Evolutionary conservation across 371 early-diverging fungal genomes (phyloP).

Genomic region (Mortierella sp.): DNA sequence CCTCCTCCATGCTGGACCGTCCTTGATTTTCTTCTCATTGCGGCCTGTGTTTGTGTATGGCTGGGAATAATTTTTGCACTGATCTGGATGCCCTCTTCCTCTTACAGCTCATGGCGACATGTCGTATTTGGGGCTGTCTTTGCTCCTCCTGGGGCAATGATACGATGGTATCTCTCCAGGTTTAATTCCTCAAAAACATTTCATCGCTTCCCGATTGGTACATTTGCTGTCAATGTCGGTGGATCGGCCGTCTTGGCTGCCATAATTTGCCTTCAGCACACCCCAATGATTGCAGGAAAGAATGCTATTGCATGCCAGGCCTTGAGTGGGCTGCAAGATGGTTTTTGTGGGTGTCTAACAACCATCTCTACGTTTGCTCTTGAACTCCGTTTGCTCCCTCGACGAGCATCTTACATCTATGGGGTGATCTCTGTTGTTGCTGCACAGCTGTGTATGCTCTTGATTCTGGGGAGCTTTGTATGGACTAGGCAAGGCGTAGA

Average conservation of each 20-base stretch:
- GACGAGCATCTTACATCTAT: slow-evolving; percentile 58
- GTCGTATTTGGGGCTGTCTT: slow-evolving; percentile 62
- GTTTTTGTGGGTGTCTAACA: slow-evolving; percentile 79
- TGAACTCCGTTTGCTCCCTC: slow-evolving; percentile 58
- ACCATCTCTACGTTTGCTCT: slow-evolving; percentile 81
- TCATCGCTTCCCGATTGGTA: slow-evolving; percentile 68
- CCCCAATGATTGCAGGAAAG: slow-evolving; percentile 26
- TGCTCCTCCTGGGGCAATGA: slow-evolving; percentile 67
- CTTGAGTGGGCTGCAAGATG: slow-evolving; percentile 65
- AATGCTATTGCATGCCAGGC: slow-evolving; percentile 60
- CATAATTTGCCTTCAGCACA: slow-evolving; percentile 58
- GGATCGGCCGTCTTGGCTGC: slow-evolving; percentile 69
- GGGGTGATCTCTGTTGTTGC: slow-evolving; percentile 57
- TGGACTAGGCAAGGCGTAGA: slow-evolving; percentile 53
- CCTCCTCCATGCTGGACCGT: slow-evolving; percentile 31
- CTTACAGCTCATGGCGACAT: slow-evolving; percentile 48
- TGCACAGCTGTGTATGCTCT: slow-evolving; percentile 62
- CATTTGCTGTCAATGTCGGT: slow-evolving; percentile 71
- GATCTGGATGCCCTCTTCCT: slow-evolving; percentile 41
- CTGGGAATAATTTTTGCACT: slow-evolving; percentile 56
- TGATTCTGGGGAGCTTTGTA: slow-evolving; percentile 61
- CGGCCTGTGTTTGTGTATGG: slow-evolving; percentile 53
- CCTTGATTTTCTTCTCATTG: slow-evolving; percentile 22
- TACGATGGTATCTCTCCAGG: slow-evolving; percentile 74
- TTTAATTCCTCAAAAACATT: slow-evolving; percentile 53